A percentile compares a stretch with the other conserved stretches of the same genome.
Conservation (phyloP, 805 yeast species). For the Ogataea degrootiae region DNA sequence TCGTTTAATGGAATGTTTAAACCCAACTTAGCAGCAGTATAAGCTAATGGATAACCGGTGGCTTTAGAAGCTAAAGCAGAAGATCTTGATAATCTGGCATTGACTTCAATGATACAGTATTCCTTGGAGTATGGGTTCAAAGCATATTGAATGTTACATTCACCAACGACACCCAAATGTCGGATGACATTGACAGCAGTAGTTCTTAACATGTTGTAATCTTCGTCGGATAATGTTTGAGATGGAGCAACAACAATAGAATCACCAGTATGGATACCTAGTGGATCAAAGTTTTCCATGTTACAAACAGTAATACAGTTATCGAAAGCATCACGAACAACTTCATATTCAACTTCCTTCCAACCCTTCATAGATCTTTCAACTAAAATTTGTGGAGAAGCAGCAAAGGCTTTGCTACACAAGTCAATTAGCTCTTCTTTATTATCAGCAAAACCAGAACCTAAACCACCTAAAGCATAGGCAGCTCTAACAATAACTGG, state of each 20-base stretch:
- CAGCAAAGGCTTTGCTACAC: conserved; percentile 88
- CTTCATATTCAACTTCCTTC: conserved; percentile 98
- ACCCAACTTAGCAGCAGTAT: conserved; percentile 96
- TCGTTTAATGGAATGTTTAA: conserved; percentile 87
- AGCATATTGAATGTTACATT: conserved; percentile 97
- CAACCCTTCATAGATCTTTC: conserved; percentile 98
- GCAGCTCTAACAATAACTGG: conserved; percentile 98
- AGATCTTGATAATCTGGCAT: conserved; percentile 95
- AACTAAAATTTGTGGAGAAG: conserved; percentile 92
- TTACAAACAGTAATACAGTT: conserved; percentile 99
- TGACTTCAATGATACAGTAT: conserved; percentile 95
- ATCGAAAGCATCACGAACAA: conserved; percentile 94
- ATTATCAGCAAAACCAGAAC: conserved; percentile 95
- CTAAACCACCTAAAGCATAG: conserved; percentile 94
- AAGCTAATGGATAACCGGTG: conserved; percentile 97
- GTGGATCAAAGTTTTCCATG: conserved; percentile 98
- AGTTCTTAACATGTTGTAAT: conserved; percentile 95
- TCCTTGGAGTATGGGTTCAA: conserved; percentile 90
- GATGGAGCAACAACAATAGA: conserved; percentile 99
- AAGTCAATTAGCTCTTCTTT: conserved; percentile 75
- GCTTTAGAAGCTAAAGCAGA: conserved; percentile 99
- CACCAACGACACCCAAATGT: conserved; percentile 98
- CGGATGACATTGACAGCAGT: conserved; percentile 96
- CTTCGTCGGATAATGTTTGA: conserved; percentile 94
- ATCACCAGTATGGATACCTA: conserved; percentile 98